These are phyloP conservation scores for Triadica sebifera DNA, from an alignment of 345 rosid genomes.

Conservation along the genomic window DNA sequence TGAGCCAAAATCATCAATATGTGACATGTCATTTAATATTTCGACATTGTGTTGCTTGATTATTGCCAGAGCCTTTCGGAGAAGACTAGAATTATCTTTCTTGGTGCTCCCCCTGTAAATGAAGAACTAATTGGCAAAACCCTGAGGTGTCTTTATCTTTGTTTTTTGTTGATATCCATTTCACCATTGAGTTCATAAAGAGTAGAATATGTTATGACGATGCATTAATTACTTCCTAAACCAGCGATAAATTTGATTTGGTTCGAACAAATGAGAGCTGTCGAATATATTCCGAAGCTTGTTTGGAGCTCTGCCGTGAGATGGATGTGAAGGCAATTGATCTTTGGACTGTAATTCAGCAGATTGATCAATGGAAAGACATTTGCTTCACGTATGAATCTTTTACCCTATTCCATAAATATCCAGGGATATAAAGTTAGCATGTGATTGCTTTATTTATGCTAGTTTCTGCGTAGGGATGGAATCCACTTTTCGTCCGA, in stretches of 20 bases:
- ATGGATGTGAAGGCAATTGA: slow-evolving; percentile 22
- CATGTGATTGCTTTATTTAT: neutral
- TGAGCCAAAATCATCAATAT: neutral
- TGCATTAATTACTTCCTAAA: neutral
- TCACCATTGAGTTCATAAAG: neutral
- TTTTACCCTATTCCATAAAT: neutral
- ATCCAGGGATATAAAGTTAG: neutral
- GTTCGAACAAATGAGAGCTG: slow-evolving; percentile 25
- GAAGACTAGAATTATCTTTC: slow-evolving; percentile 23
- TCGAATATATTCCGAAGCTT: slow-evolving; percentile 24
- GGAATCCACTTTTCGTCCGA: slow-evolving; percentile 67
- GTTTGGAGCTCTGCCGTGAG: slow-evolving; percentile 19
- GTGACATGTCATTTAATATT: too few relatives aligned
- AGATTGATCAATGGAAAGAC: slow-evolving; percentile 13
- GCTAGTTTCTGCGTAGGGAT: slow-evolving; percentile 39
- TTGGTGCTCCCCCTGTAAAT: slow-evolving; percentile 21
- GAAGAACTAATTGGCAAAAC: slow-evolving; percentile 14
- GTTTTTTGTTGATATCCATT: neutral
- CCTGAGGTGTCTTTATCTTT: neutral
- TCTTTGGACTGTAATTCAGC: slow-evolving; percentile 26
- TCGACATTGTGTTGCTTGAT: neutral
- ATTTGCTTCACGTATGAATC: slow-evolving; percentile 23
- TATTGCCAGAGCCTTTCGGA: slow-evolving; percentile 26
- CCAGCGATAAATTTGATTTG: neutral
- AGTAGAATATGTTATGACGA: neutral